A percentile compares a stretch with the other conserved stretches of the same genome.
Evolutionary conservation across 306 rosid species (phyloP).

Genomic region (Trifolium fragiferum): DNA sequence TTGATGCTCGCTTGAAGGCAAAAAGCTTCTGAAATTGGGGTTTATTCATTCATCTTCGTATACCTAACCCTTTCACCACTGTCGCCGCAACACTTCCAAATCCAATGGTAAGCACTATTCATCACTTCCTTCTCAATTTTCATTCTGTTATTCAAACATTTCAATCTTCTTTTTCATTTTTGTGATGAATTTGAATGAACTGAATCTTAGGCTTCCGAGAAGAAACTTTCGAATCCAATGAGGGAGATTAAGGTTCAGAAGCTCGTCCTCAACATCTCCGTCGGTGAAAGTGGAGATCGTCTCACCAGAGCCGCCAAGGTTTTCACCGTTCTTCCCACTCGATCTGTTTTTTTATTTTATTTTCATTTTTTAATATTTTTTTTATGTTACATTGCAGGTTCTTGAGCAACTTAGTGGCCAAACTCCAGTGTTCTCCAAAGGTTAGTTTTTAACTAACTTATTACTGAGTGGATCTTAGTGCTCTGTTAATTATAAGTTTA

Average conservation of each 20-base stretch:
- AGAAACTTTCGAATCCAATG: constrained; percentile 77
- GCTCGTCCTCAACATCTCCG: constrained; percentile 82
- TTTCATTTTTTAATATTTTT: neutral
- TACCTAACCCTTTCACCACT: neutral
- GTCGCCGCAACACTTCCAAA: constrained; percentile 13
- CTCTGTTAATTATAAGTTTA: neutral
- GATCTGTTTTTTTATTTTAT: neutral
- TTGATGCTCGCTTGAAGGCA: neutral
- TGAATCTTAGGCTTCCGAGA: constrained; percentile 68
- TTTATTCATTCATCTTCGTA: neutral
- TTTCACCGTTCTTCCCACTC: neutral
- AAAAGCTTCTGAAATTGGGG: neutral
- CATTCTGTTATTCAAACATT: neutral
- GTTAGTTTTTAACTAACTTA: constrained; percentile 22
- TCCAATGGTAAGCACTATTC: constrained; percentile 27
- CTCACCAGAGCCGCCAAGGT: constrained; percentile 88
- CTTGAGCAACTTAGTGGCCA: constrained; percentile 85
- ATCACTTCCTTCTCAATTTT: neutral
- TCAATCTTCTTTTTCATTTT: neutral
- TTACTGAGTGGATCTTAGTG: neutral
- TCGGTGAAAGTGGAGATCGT: constrained; percentile 84
- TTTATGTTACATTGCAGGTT: constrained; percentile 48
- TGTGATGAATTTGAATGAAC: constrained; percentile 6
- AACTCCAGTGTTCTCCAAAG: constrained; percentile 72
- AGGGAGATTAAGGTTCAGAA: constrained; percentile 82